Percentiles rank a stretch among this genome's conserved stretches.
Conservation (phyloP, 164 flowering plant species). For the Hamamelis virginiana region DNA sequence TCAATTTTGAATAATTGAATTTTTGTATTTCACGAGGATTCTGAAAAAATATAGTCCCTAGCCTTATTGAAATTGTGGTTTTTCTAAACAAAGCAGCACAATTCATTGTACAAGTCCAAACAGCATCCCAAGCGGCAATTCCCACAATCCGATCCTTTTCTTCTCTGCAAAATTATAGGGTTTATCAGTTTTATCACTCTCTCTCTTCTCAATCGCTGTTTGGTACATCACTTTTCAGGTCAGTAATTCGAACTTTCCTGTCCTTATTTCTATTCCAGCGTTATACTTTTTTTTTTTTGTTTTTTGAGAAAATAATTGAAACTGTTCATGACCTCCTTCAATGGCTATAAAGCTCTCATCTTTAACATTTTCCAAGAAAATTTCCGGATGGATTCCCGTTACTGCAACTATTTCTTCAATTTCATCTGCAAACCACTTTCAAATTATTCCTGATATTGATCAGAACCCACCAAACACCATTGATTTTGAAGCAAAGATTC, state of each 20-base stretch:
- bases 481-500: constrained; percentile 35
- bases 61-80: no score
- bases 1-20: no score
- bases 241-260: neutral
- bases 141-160: no score
- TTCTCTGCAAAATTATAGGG: no score
- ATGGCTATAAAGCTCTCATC: constrained; percentile 50
- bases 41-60: no score
- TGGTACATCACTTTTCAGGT: constrained; percentile 1
- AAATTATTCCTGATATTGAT: constrained; percentile 23
- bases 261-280: neutral
- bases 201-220: neutral
- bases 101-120: no score
- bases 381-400: constrained; percentile 32
- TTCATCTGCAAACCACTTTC: constrained; percentile 29
- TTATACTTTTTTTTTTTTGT: neutral
- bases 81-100: no score
- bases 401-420: constrained; percentile 37
- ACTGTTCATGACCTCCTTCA: constrained; percentile 12
- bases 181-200: neutral
- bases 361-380: constrained; percentile 29
- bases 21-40: no score
- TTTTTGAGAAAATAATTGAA: neutral
- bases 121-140: no score
- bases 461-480: constrained; percentile 14